Conservation (phyloP, 2,329 filamentous ascomycete species). For the Neonectria magnoliae region DNA sequence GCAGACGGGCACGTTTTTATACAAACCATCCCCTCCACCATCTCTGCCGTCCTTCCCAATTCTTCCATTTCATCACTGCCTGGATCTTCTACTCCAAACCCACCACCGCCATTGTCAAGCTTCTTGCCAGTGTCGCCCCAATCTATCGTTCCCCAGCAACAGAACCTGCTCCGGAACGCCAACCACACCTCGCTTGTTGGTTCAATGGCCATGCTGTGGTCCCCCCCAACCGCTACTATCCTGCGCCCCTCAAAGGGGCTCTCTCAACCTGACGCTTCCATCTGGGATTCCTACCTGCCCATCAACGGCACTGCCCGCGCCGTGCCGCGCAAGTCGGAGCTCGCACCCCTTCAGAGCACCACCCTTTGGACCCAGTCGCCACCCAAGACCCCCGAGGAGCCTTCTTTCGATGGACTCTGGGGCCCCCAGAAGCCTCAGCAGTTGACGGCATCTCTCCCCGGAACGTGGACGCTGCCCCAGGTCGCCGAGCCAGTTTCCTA, state of each 20-base stretch:
- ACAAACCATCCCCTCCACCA: slow-evolving; percentile 24
- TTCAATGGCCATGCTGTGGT: slow-evolving; percentile 42
- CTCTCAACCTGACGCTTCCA: slow-evolving; percentile 49
- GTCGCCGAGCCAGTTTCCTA: slow-evolving; percentile 30
- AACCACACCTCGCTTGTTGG: slow-evolving; percentile 10
- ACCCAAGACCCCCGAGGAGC: slow-evolving; percentile 29
- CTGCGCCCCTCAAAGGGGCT: slow-evolving; percentile 43
- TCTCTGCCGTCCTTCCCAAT: slow-evolving; percentile 4
- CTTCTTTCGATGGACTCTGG: slow-evolving; percentile 37
- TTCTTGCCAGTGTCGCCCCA: slow-evolving; percentile 10
- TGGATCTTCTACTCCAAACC: slow-evolving; percentile 1
- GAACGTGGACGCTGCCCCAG: slow-evolving; percentile 38
- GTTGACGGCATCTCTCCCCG: slow-evolving; percentile 19
- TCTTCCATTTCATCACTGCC: neutral
- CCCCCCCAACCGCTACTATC: slow-evolving; percentile 31
- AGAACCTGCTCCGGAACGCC: slow-evolving; percentile 17
- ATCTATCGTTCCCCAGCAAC: slow-evolving; percentile 22
- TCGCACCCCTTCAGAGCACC: slow-evolving; percentile 48
- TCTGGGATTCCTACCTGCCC: slow-evolving; percentile 50
- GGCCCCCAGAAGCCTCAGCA: slow-evolving; percentile 26
- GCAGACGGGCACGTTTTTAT: slow-evolving; percentile 14
- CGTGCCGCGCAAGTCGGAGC: slow-evolving; percentile 42
- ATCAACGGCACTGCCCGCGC: slow-evolving; percentile 42
- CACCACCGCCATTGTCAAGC: slow-evolving; percentile 25
- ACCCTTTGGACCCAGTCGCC: slow-evolving; percentile 48